Evolutionary conservation across 257 asterid genomes (phyloP), one percentile per base, ranked within the genome.

Genomic region (Fraxinus excelsior): DNA sequence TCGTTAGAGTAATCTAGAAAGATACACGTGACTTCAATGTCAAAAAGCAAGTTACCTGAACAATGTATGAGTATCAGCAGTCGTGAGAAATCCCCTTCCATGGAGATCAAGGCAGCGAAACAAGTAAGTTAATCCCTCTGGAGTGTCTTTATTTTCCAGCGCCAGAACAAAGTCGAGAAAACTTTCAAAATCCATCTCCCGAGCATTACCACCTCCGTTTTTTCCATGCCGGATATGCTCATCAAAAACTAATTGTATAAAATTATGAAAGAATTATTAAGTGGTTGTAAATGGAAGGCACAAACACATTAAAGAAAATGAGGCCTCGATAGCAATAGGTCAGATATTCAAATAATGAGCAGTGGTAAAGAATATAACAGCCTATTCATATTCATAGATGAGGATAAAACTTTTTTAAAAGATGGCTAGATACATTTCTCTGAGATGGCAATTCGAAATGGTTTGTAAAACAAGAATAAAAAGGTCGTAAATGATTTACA

Each of bases 181-280:
- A 80, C 97, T 96, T 80, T 92, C 99, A 40, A 94, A 96, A 85
- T 92, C 97, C 98, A 96, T 94, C 84, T 96, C 99, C 71, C 97
- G 92, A 44, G 97, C 87, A 84, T 94, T 92, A 56, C 96, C 95
- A 23, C 96, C 96, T 81, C 98, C 97, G 78, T 76, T 82, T 86
- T 90, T 96, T 60, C 98, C 98, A 73, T 96, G 97, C 28, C 99
- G 91, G 58, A 96, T 96, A 76, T 96, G 99, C 89, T 96, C 99
- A 81, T 96, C 98, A 77, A 94, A 96, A 76, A 94, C 99, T 96
- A 80, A 19, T 65, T 31, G n/a, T 25, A 71, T 31, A 26, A 75
- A 72, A 80, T 46, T 67, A 69, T 10, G 68, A 71, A 8, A 64
- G 64, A 25, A n/a, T 65, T 67, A 75, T 75, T 11, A 67, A 28